Percentiles rank a stretch among this genome's conserved stretches.
Conservation (phyloP, 208 protist genomes). For the Dictyostelium gargantuum region DNA sequence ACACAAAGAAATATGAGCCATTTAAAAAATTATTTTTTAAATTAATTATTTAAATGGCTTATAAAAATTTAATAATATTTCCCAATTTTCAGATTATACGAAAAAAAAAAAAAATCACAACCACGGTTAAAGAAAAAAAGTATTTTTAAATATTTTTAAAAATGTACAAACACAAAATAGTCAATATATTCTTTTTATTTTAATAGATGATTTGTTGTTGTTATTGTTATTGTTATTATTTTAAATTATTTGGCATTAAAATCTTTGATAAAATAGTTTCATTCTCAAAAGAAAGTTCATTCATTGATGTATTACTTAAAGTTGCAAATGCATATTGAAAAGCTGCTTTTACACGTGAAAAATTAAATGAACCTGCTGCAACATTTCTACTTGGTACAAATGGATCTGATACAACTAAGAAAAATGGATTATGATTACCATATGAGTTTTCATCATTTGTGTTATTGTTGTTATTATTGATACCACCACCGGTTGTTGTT, state of each 20-base stretch:
- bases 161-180: too few species aligned
- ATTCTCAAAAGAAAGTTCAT: slow-evolving; percentile 40
- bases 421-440: not conserved
- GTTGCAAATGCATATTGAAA: slow-evolving; percentile 61
- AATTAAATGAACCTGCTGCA: slow-evolving; percentile 38
- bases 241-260: slow-evolving; percentile 23
- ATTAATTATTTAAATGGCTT: too few species aligned
- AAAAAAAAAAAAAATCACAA: too few species aligned
- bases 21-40: too few species aligned
- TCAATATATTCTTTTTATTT: too few species aligned
- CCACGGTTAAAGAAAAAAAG: too few species aligned
- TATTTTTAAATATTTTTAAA: too few species aligned
- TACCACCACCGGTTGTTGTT: not conserved
- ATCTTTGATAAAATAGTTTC: slow-evolving; percentile 58
- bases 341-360: slow-evolving; percentile 55
- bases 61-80: too few species aligned
- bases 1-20: too few species aligned
- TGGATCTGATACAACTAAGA: slow-evolving; percentile 15
- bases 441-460: not conserved
- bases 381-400: slow-evolving; percentile 58
- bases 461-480: not conserved
- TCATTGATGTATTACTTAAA: slow-evolving; percentile 48
- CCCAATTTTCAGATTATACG: too few species aligned
- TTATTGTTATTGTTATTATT: not conserved
- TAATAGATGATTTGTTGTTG: too few species aligned